Percentiles rank a stretch among this genome's conserved stretches.
Conservation (phyloP, 208 protist genomes). For the Crithidia fasciculata region DNA sequence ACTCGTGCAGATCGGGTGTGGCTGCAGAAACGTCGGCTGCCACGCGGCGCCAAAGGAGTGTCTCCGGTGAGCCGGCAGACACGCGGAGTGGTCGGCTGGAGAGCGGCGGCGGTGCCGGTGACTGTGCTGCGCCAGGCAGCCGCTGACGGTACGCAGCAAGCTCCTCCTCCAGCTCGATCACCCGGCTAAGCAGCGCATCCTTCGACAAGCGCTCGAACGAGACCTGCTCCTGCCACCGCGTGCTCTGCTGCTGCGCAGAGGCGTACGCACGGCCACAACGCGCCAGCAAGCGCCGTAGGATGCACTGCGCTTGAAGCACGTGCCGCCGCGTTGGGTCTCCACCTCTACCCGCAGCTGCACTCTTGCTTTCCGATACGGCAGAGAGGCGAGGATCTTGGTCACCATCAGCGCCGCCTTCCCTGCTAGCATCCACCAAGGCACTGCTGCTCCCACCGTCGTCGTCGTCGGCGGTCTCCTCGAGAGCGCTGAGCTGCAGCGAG, state of each 20-base stretch:
- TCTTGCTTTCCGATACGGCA: not conserved
- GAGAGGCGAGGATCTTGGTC: not conserved
- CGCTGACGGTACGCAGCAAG: conserved; percentile 14
- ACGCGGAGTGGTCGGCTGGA: not conserved
- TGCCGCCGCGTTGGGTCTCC: conserved; percentile 18
- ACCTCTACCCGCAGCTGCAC: not conserved
- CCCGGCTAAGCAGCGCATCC: conserved; percentile 20
- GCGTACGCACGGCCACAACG: conserved; percentile 32
- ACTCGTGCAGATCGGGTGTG: too few species aligned
- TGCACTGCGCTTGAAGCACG: conserved; percentile 6
- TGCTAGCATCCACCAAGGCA: not conserved
- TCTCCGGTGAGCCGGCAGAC: not conserved
- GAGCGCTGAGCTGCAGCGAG: not conserved
- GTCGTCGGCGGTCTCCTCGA: not conserved
- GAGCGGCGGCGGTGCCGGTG: not conserved
- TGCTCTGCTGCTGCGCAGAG: conserved; percentile 18
- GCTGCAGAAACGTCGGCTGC: too few species aligned
- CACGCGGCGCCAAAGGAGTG: too few species aligned
- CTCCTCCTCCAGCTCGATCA: conserved; percentile 29
- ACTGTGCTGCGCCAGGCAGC: not conserved
- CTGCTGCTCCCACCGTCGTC: too few species aligned
- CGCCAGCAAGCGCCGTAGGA: conserved; percentile 26
- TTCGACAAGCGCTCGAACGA: conserved; percentile 21
- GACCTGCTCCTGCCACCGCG: conserved; percentile 25
- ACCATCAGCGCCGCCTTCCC: not conserved